phyloP scores from a whole-genome alignment of 352 stramenopile species.

The Pythium sukuiense region DNA sequence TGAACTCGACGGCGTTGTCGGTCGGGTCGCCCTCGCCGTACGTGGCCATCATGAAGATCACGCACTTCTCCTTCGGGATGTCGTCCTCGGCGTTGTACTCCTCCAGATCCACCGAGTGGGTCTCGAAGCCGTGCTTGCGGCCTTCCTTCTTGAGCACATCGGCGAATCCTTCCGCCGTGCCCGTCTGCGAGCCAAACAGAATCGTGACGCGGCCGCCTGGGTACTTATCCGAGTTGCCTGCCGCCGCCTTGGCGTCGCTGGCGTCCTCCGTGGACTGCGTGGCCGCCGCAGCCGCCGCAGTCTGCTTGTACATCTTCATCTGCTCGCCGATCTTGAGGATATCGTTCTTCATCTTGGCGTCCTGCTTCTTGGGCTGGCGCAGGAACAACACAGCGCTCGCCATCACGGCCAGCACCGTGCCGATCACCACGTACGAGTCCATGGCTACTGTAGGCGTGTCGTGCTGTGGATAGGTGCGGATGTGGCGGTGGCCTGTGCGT shows the following conservation, averaged over 20 bases:
- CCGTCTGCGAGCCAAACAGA: conserved; percentile 97
- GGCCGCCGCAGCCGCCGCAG: conserved; percentile 34
- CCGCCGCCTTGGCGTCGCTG: not conserved
- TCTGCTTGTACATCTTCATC: conserved; percentile 84
- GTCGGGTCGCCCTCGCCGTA: conserved; percentile 98
- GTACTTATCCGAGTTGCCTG: conserved; percentile 25
- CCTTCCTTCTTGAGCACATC: conserved; percentile 92
- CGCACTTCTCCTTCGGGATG: conserved; percentile 51
- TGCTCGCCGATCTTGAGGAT: conserved; percentile 72
- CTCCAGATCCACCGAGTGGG: conserved; percentile 93
- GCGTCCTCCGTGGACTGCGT: not conserved
- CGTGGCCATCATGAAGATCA: conserved; percentile 96
- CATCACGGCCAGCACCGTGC: conserved; percentile 66
- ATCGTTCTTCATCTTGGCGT: conserved; percentile 58
- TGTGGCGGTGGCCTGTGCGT: not conserved
- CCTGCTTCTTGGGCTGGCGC: conserved; percentile 51
- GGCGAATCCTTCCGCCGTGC: conserved; percentile 97
- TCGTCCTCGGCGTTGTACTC: conserved; percentile 86
- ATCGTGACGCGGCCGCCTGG: conserved; percentile 85
- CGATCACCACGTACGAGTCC: conserved; percentile 70
- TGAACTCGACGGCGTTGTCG: conserved; percentile 95
- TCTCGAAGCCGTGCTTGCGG: conserved; percentile 83
- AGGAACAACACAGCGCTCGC: conserved; percentile 64
- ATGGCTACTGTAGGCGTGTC: conserved; percentile 21
- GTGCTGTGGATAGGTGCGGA: not conserved